These are phyloP conservation scores for Kwoniella dendrophila DNA, from an alignment of 768 basidiomycete species.

Conservation along the genomic window DNA sequence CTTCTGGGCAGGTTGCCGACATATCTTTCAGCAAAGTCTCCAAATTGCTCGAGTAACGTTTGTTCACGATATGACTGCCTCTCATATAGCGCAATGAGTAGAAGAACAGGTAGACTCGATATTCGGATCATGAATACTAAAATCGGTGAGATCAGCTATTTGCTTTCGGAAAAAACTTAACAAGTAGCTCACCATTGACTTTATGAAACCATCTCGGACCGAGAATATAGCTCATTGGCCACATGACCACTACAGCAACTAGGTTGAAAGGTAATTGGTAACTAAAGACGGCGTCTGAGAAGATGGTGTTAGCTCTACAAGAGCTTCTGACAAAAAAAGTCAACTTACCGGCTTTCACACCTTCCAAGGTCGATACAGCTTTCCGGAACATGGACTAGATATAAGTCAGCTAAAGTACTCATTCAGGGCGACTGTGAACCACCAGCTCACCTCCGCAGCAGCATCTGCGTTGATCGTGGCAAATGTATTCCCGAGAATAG, in stretches of 20 bases:
- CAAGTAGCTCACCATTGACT: slow-evolving; percentile 59
- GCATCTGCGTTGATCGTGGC: slow-evolving; percentile 91
- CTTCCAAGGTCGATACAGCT: slow-evolving; percentile 92
- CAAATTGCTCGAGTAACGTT: slow-evolving; percentile 72
- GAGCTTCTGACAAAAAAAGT: background rate
- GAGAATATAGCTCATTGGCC: slow-evolving; percentile 83
- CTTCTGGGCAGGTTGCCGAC: slow-evolving; percentile 75
- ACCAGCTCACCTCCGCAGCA: slow-evolving; percentile 70
- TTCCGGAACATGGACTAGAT: slow-evolving; percentile 89
- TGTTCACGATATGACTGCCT: slow-evolving; percentile 73
- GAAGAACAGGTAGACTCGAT: slow-evolving; percentile 81
- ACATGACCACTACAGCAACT: slow-evolving; percentile 79
- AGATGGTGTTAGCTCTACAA: background rate
- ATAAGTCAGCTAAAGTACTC: slow-evolving; percentile 1
- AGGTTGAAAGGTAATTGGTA: slow-evolving; percentile 94
- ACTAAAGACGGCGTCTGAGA: slow-evolving; percentile 77
- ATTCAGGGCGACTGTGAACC: slow-evolving; percentile 7
- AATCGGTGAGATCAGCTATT: background rate
- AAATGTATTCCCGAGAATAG: slow-evolving; percentile 91
- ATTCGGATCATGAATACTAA: slow-evolving; percentile 34
- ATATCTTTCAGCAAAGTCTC: slow-evolving; percentile 68
- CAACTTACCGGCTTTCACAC: slow-evolving; percentile 60
- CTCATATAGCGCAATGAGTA: slow-evolving; percentile 81
- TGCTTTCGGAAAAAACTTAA: background rate
- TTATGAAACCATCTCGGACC: slow-evolving; percentile 98